Evolutionary conservation across 148 eudicot species (phyloP).

Genomic region (Suaeda aralocaspica): DNA sequence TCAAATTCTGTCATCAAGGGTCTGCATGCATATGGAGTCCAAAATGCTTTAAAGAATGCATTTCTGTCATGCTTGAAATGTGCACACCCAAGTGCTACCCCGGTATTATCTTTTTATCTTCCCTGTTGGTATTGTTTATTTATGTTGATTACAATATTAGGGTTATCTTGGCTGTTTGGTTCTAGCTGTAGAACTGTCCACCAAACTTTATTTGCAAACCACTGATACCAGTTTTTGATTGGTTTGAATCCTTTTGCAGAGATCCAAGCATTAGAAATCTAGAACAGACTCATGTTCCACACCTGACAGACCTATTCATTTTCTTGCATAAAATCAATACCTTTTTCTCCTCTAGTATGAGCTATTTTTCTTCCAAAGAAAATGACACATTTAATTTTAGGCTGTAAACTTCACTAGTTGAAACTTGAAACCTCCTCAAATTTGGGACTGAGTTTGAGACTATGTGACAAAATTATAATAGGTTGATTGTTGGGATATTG

Average conservation of each 20-base stretch:
- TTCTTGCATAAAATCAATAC: not conserved
- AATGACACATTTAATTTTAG: not conserved
- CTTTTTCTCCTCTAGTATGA: not conserved
- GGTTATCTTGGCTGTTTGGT: not conserved
- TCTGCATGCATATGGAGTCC: conserved; percentile 62
- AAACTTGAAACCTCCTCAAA: not conserved
- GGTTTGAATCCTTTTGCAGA: not conserved
- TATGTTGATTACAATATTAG: not conserved
- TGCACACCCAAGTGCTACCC: conserved; percentile 83
- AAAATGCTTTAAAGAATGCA: conserved; percentile 80
- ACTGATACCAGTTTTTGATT: conserved; percentile 1
- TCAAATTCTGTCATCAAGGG: conserved; percentile 59
- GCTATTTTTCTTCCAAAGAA: not conserved
- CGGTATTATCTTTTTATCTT: conserved; percentile 46
- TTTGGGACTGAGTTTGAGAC: not conserved
- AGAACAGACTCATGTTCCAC: not conserved
- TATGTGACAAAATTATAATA: not conserved
- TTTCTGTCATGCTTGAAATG: conserved; percentile 81
- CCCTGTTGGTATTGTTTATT: conserved; percentile 5
- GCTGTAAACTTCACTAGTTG: not conserved
- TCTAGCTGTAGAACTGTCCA: not conserved
- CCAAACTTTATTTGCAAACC: not conserved
- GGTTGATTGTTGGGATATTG: not conserved
- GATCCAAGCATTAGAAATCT: not conserved
- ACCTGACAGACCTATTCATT: not conserved